Base-by-base conservation (phyloP, 768 basidiomycete genomes). In the Lactifluus volemus region DNA sequence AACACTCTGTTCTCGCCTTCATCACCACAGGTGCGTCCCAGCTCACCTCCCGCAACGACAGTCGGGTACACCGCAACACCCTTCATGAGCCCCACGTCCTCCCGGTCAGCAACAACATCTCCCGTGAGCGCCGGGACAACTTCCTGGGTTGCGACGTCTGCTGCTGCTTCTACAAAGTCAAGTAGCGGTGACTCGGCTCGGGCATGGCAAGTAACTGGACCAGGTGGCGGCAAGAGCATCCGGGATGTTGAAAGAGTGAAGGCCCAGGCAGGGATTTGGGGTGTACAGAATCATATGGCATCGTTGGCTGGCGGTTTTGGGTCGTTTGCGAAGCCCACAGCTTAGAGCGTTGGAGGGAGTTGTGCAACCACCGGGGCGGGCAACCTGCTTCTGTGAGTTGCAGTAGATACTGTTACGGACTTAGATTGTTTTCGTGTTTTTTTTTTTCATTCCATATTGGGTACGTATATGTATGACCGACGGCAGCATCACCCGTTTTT, bases 201-300 rank as follows among this genome's bases (percentile, higher is more conserved):
- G 19, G 38, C 10, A 47, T 51, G 6, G 56, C 77, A 12, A 67
- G 56, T 34, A 63, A 77, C 81, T 56, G 49, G 42, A 2, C 17
- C 17, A 47, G 44, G 3, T 11, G 4, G n/a, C n/a, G n/a, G 53
- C 41, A 92, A 93, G 78, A 89, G 86, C 48, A 95, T 96, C 69
- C 88, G 88, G 73, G 93, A 92, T 68, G 70, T 97, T 65, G 89
- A 92, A 75, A 85, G 83, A 74, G 93, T 96, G 76, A 93, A 94
- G 76, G 81, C 85, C 3, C 81, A 81, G 70, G 84, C 86, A 21
- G 83, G 82, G 9, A 81, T 97, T 38, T 97, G 94, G 94, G 90
- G 88, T 3, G 59, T 68, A 2, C 66, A 65, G 45, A 57, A 51
- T 19, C 56, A 55, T 25, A 30, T 6, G 9, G 67, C 66, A 52